phyloP scores from a whole-genome alignment of 208 protist genomes.

The Leishmania mexicana region DNA sequence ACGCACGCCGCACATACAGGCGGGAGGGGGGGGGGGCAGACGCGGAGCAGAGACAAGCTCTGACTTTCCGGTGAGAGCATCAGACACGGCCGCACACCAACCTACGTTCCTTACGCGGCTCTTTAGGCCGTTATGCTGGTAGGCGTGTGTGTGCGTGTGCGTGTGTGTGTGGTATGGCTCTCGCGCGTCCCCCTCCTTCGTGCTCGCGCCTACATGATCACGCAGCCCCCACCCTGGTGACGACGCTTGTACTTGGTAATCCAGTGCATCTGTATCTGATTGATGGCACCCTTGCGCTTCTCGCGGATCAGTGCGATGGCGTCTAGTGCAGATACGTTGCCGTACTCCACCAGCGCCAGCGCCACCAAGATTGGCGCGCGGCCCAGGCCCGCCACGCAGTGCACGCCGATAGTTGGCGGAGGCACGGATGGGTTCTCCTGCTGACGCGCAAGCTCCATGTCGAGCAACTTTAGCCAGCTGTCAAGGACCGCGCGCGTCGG shows the following conservation, averaged over 20 bases:
- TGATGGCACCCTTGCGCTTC: conserved; percentile 88
- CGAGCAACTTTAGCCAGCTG: conserved; percentile 83
- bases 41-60: neutral
- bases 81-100: neutral
- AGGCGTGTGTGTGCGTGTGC: neutral
- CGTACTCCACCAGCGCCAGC: conserved; percentile 90
- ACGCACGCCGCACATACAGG: neutral
- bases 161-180: neutral
- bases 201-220: conserved; percentile 56
- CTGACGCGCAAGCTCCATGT: conserved; percentile 49
- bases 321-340: conserved; percentile 76
- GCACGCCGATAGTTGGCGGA: conserved; percentile 78
- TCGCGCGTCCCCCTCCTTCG: neutral
- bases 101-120: neutral
- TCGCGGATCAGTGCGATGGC: conserved; percentile 82
- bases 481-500: conserved; percentile 81
- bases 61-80: neutral
- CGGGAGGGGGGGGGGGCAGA: neutral
- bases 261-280: conserved; percentile 92
- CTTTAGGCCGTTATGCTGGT: neutral
- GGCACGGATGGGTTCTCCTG: conserved; percentile 16
- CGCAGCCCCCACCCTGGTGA: conserved; percentile 46
- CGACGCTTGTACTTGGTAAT: conserved; percentile 87
- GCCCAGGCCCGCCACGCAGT: conserved; percentile 94
- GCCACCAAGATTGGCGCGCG: conserved; percentile 93